A percentile compares a stretch with the other conserved stretches of the same genome.
phyloP scores from a whole-genome alignment of 495 filamentous ascomycete species.

The Penicillium chermesinum region DNA sequence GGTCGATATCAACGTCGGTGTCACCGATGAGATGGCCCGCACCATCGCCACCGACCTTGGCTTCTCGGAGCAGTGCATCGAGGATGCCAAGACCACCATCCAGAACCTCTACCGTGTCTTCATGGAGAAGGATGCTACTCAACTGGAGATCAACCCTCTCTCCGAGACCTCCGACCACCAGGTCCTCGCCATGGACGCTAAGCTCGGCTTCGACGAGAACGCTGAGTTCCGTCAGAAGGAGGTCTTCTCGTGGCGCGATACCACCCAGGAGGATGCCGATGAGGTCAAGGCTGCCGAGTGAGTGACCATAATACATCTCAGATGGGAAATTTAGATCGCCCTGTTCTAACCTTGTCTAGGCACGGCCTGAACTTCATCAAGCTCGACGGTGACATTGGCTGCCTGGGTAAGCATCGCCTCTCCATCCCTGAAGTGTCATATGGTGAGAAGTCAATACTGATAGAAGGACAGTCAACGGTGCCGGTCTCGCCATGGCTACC shows the following conservation, averaged over 20 bases:
- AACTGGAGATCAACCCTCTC: conserved; percentile 99
- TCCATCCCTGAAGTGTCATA: neutral
- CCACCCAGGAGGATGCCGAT: conserved; percentile 91
- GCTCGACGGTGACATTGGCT: conserved; percentile 98
- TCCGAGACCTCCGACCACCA: conserved; percentile 96
- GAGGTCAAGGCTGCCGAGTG: conserved; percentile 93
- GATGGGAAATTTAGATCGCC: neutral
- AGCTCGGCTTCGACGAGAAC: conserved; percentile 97
- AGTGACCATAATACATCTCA: too few relatives aligned
- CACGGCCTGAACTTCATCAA: conserved; percentile 98
- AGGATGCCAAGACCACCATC: conserved; percentile 89
- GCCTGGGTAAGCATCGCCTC: conserved; percentile 52
- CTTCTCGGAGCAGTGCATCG: conserved; percentile 94
- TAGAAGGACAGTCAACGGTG: conserved; percentile 70
- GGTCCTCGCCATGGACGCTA: conserved; percentile 98
- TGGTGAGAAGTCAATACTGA: neutral
- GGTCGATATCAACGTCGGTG: conserved; percentile 89
- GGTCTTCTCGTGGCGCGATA: conserved; percentile 88
- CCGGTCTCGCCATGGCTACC: conserved; percentile 98
- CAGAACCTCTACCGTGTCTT: conserved; percentile 99
- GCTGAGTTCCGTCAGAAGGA: conserved; percentile 97
- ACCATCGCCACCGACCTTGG: conserved; percentile 88
- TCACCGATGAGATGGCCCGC: conserved; percentile 89
- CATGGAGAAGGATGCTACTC: conserved; percentile 94
- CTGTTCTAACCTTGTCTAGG: conserved; percentile 29